Evolutionary conservation across 116 monocot species (phyloP), one percentile per base, ranked within the genome.

Genomic region (Dioscorea cayenensis): DNA sequence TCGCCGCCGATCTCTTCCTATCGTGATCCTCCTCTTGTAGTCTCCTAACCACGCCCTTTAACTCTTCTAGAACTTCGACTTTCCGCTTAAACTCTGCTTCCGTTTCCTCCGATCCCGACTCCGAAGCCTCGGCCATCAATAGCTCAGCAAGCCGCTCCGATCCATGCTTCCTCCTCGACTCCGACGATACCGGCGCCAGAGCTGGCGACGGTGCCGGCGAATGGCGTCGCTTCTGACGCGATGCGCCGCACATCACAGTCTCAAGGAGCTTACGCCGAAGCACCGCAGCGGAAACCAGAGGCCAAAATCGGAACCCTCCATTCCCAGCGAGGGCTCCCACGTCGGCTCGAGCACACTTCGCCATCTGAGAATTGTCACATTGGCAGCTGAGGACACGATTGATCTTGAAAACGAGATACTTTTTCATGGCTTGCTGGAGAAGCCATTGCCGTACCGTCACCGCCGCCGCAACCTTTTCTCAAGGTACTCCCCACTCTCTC

Each of bases 91-190:
- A 51, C 78, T 87, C 84, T 25, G 69, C 73, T 22, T 79, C 73
- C 55, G 43, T 43, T 28, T 35, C 67, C 10, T 66, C 71, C 1
- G 67, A 68, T 22, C 71, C 69, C 43, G 52, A 75, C 63, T 81
- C 81, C 23, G 71, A 74, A 12, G 62, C 58, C 70, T 91, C 95
- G 64, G 75, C 78, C 60, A 64, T 78, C 20, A 95, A 77, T 22
- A 95, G 68, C 68, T 85, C 92, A 32, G 69, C 65, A 7, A 95
- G 79, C 19, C 84, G 74, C 12, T 87, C 85, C 5, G 84, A 84
- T 36, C 75, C 51, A 16, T 2, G 70, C 18, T 23, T 62, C 58
- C 72, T 51, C 66, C 38, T 72, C 66, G 72, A 59, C 49, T 64
- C 76, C 58, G 43, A 17, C 69, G 55, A 1, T 50, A 36, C 36